These are phyloP conservation scores for Kurtzmaniella cleridarum DNA, from an alignment of 805 yeast genomes.

Conservation along the genomic window DNA sequence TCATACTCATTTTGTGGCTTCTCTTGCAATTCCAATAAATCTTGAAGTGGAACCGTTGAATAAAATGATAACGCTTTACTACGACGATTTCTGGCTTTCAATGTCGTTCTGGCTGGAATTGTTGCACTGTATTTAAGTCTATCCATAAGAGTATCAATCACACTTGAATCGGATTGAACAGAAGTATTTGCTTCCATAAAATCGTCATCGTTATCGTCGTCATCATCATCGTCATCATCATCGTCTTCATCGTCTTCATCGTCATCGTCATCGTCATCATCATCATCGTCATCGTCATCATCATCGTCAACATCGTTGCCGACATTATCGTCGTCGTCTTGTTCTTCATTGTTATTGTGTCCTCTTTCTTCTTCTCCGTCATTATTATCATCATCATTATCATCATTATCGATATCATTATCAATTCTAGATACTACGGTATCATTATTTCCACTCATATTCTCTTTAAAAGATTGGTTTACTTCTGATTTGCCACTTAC, in stretches of 20 bases:
- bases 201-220: conserved; percentile 9
- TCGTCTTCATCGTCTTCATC: conserved; percentile 14
- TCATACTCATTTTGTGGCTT: conserved; percentile 23
- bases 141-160: conserved; percentile 27
- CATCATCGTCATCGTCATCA: conserved; percentile 5
- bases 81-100: conserved; percentile 17
- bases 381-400: conserved; percentile 4
- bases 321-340: conserved; percentile 12
- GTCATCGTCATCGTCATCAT: conserved; percentile 7
- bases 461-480: neutral
- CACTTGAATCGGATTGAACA: conserved; percentile 10
- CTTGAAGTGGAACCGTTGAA: conserved; percentile 22
- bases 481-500: neutral
- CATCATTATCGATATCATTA: neutral
- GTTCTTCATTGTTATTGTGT: conserved; percentile 8
- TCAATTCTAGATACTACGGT: neutral
- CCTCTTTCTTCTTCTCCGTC: conserved; percentile 4
- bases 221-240: conserved; percentile 9
- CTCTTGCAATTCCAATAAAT: conserved; percentile 8
- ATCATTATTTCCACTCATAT: neutral
- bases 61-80: conserved; percentile 31
- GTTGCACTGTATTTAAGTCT: conserved; percentile 27
- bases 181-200: conserved; percentile 1
- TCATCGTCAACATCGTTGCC: neutral
- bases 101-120: conserved; percentile 7